Evolutionary conservation across 2,329 filamentous ascomycete species (phyloP), one percentile per base, ranked within the genome.

Genomic region (Claviceps fusiformis): DNA sequence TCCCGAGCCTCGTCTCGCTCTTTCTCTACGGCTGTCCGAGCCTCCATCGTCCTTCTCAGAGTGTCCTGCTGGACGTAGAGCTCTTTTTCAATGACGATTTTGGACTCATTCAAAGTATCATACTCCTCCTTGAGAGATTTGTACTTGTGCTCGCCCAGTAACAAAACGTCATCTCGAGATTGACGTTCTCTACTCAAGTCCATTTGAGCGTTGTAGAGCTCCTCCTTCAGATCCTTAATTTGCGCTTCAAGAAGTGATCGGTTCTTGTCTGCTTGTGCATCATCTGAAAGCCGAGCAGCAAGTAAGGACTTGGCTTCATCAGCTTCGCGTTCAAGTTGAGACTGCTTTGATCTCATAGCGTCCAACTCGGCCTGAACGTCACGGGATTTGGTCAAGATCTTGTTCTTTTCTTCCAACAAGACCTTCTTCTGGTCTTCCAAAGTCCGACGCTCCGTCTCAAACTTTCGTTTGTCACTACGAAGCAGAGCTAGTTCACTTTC

Each of bases 71-170:
- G 92, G 5, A 88, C 86, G 67, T 97, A 97, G 68, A 98, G 85
- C 70, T 97, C 92, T 69, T 96, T 97, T 70, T 98, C 92, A 59
- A 98, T 95, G 50, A 85, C 95, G 63, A 96, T 95, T 70, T 98
- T 98, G 33, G 89, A 85, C 59, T 96, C 90, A 63, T 95, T 95
- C 39, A 97, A 77, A 39, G 82, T 81, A 52, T 95, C 85, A 62
- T 84, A 95, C 60, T 97, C 90, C 31, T 91, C 84, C 66, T 91
- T 85, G 57, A 98, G 75, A 52, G 85, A 82, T 48, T 87, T 77
- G 63, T 85, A 88, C 67, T 93, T 95, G 71, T 95, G 91, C 62
- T 96, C 90, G 5, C 88, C 84, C 56, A 97, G 85, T 61, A 95
- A 82, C 59, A 92, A 85, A 31, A 96, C 90, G 65, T 98, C 93